Conservation (phyloP, 2,329 filamentous ascomycete genomes). For the Colletotrichum australisinense region DNA sequence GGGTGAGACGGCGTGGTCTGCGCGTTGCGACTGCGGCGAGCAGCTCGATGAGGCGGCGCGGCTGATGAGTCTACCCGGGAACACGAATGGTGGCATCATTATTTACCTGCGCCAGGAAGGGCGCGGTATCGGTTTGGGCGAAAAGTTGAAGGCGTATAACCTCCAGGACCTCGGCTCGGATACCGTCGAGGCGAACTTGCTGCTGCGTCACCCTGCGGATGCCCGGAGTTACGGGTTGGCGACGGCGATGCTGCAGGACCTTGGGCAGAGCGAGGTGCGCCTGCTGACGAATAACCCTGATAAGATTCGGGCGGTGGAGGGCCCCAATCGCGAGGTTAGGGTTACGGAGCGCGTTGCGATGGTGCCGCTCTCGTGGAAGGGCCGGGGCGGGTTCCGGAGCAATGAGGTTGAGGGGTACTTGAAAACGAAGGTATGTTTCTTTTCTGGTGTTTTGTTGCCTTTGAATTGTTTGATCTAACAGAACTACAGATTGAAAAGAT, state of each 20-base stretch:
- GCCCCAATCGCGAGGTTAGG: constrained; percentile 85
- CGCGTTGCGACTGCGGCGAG: constrained; percentile 96
- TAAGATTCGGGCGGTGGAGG: constrained; percentile 94
- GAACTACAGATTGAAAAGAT: constrained; percentile 80
- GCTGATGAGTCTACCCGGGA: constrained; percentile 82
- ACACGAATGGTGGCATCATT: constrained; percentile 79
- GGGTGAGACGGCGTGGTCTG: constrained; percentile 97
- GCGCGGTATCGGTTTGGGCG: constrained; percentile 91
- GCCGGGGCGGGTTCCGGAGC: constrained; percentile 84
- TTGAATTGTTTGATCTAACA: not conserved
- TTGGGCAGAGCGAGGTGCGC: constrained; percentile 82
- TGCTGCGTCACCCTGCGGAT: constrained; percentile 92
- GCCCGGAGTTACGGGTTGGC: constrained; percentile 96
- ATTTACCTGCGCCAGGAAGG: constrained; percentile 97
- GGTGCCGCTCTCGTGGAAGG: constrained; percentile 94
- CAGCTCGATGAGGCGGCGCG: constrained; percentile 96
- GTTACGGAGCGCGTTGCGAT: constrained; percentile 94
- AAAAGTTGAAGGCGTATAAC: constrained; percentile 98
- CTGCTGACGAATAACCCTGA: constrained; percentile 97
- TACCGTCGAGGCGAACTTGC: constrained; percentile 93
- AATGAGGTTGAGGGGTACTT: constrained; percentile 94
- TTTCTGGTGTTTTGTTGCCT: not conserved
- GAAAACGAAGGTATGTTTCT: constrained; percentile 82
- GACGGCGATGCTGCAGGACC: constrained; percentile 90
- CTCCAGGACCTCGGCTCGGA: constrained; percentile 97